Evolutionary conservation across 2,329 filamentous ascomycete genomes (phyloP).

Genomic region (Rutstroemia sp.): DNA sequence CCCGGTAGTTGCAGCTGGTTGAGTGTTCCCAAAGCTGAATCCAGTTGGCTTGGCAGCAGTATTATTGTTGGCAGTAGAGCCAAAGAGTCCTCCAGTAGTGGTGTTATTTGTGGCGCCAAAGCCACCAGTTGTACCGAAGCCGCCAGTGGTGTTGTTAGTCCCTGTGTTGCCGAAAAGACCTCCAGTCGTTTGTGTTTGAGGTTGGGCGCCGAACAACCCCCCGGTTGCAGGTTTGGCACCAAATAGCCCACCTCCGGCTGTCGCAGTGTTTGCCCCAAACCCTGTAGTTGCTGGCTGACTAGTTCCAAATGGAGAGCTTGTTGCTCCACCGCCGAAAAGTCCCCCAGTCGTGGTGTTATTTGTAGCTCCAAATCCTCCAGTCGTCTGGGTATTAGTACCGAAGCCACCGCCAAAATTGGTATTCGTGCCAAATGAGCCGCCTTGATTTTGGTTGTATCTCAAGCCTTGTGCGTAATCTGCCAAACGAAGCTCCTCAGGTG

Average conservation of each 20-base stretch:
- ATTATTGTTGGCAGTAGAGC: conserved; percentile 25
- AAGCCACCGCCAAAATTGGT: conserved; percentile 33
- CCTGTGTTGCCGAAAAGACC: conserved; percentile 19
- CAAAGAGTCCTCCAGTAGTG: conserved; percentile 23
- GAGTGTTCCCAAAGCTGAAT: conserved; percentile 24
- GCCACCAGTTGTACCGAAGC: conserved; percentile 33
- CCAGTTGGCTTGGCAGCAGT: conserved; percentile 33
- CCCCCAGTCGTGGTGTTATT: conserved; percentile 28
- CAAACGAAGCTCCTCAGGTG: conserved; percentile 74
- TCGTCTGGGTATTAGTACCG: conserved; percentile 21
- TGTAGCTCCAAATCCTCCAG: conserved; percentile 21
- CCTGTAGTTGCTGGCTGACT: conserved; percentile 35
- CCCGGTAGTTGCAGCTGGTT: conserved; percentile 15
- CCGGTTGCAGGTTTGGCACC: conserved; percentile 31
- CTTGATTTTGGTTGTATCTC: conserved; percentile 75
- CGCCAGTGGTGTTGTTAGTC: conserved; percentile 27
- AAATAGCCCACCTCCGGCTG: conserved; percentile 33
- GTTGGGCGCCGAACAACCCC: conserved; percentile 35
- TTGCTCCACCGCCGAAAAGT: conserved; percentile 34
- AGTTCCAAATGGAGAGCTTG: conserved; percentile 39
- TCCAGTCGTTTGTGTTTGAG: conserved; percentile 18
- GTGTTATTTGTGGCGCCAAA: conserved; percentile 25
- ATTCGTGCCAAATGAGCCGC: conserved; percentile 62
- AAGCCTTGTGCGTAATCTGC: conserved; percentile 86
- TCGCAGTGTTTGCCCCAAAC: conserved; percentile 38